phyloP scores from a whole-genome alignment of 1,284 basidiomycete species.

The Cryptococcus amylolentus region DNA sequence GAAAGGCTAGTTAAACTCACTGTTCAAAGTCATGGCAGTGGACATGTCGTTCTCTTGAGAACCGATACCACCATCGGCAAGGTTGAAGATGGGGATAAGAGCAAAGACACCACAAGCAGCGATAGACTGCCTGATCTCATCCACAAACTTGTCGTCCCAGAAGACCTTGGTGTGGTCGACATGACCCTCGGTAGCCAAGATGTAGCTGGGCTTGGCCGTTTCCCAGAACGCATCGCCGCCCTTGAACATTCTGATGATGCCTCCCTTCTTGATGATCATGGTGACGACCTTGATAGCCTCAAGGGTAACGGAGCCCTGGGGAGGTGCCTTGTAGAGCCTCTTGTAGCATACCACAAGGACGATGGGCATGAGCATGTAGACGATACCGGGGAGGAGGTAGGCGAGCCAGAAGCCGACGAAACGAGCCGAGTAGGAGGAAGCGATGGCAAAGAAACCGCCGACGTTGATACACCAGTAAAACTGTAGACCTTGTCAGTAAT shows the following conservation, averaged over 20 bases:
- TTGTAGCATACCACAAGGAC: constrained; percentile 50
- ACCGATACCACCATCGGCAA: constrained; percentile 52
- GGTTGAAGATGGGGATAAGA: constrained; percentile 52
- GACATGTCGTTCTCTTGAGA: constrained; percentile 49
- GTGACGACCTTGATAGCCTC: constrained; percentile 41
- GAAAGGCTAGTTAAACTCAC: background rate
- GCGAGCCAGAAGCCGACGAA: constrained; percentile 51
- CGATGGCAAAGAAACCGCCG: constrained; percentile 45
- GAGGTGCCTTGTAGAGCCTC: constrained; percentile 49
- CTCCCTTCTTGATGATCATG: constrained; percentile 29
- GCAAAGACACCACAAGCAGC: constrained; percentile 53
- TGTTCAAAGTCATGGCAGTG: constrained; percentile 48
- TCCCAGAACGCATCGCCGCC: constrained; percentile 50
- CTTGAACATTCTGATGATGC: constrained; percentile 26
- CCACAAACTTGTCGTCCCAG: constrained; percentile 54
- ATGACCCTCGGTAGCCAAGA: constrained; percentile 29
- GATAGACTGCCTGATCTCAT: constrained; percentile 51
- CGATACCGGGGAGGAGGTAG: constrained; percentile 52
- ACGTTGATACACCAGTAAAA: constrained; percentile 45
- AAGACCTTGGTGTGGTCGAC: constrained; percentile 44
- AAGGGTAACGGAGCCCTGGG: constrained; percentile 52
- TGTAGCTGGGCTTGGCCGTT: constrained; percentile 49
- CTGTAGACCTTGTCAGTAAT: constrained; percentile 7
- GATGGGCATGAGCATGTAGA: constrained; percentile 51
- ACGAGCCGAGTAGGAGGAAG: constrained; percentile 43